Evolutionary conservation across 768 basidiomycete genomes (phyloP).

Genomic region (Mycena olivaceomarginata): DNA sequence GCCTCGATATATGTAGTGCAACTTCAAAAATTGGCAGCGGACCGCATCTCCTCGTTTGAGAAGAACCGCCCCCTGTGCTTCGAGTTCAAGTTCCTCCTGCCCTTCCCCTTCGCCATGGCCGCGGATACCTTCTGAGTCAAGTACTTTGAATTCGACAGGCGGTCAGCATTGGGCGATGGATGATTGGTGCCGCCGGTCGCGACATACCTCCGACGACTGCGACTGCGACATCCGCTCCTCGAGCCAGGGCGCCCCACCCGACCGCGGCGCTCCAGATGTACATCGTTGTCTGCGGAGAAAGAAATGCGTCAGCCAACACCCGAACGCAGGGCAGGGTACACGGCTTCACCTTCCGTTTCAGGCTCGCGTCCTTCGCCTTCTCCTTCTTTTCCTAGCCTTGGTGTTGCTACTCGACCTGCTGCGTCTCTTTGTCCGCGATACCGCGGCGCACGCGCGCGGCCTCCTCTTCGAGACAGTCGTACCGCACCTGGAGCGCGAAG

Average conservation of each 20-base stretch:
- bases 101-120: background rate
- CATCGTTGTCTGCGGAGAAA: background rate
- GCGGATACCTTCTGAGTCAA: no score
- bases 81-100: slow-evolving; percentile 15
- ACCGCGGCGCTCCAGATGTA: background rate
- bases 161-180: background rate
- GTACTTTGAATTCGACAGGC: background rate
- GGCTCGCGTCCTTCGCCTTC: background rate
- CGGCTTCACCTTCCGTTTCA: slow-evolving; percentile 27
- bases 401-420: slow-evolving; percentile 33
- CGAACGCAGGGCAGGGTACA: no score
- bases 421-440: slow-evolving; percentile 31
- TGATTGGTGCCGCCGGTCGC: no score
- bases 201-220: slow-evolving; percentile 7
- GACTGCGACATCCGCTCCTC: no score
- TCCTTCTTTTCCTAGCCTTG: background rate
- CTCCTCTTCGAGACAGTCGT: slow-evolving; percentile 29
- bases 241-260: no score
- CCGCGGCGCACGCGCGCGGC: slow-evolving; percentile 26
- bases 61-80: slow-evolving; percentile 34
- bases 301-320: background rate
- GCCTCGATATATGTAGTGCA: background rate
- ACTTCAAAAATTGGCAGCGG: slow-evolving; percentile 3
- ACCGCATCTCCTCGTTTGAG: slow-evolving; percentile 24
- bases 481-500: slow-evolving; percentile 32